Evolutionary conservation across 2,329 filamentous ascomycete genomes (phyloP).

Genomic region (Nannizziopsis barbatae): DNA sequence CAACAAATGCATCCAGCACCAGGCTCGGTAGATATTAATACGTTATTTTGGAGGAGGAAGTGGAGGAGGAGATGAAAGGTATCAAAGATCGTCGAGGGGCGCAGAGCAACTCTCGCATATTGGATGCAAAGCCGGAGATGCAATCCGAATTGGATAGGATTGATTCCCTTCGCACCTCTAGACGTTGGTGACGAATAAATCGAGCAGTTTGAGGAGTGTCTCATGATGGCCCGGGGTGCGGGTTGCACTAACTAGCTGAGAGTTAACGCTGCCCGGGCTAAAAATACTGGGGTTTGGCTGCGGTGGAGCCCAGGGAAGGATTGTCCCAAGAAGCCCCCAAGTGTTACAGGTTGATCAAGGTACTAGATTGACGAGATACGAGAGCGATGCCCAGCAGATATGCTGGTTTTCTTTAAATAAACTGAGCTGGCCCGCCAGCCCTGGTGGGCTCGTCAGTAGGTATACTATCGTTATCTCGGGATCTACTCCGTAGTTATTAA

Average conservation of each 20-base stretch:
- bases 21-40: slow-evolving; percentile 4
- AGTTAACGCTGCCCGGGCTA: neutral
- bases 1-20: slow-evolving; percentile 12
- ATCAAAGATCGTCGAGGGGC: too few relatives aligned
- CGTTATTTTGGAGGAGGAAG: neutral
- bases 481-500: neutral
- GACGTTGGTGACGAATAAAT: neutral
- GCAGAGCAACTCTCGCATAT: neutral
- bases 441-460: too few relatives aligned
- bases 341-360: slow-evolving; percentile 6
- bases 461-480: too few relatives aligned
- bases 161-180: neutral
- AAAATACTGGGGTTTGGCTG: neutral
- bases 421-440: too few relatives aligned
- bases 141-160: slow-evolving; percentile 5
- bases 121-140: neutral
- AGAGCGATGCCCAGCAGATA: neutral
- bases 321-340: neutral
- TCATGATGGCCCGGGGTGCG: slow-evolving; percentile 5
- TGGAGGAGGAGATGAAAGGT: neutral
- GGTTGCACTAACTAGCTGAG: neutral
- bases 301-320: neutral
- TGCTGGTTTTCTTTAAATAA: too few relatives aligned
- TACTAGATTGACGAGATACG: neutral
- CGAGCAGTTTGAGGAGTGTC: slow-evolving; percentile 8